A percentile compares a stretch with the other conserved stretches of the same genome.
Evolutionary conservation across 306 rosid genomes (phyloP).

Genomic region (Betula pendula): DNA sequence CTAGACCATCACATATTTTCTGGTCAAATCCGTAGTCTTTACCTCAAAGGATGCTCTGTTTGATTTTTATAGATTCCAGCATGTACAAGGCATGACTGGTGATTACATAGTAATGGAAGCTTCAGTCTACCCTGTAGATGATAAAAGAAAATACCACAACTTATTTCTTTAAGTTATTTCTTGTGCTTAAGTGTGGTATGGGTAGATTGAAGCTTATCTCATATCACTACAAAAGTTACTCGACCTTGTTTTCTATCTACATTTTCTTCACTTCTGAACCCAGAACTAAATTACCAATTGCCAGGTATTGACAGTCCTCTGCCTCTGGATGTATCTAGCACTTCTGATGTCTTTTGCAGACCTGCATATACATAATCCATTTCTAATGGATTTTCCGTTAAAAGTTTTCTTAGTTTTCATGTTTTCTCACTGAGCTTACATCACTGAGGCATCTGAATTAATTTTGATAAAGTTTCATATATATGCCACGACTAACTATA

Average conservation of each 20-base stretch:
- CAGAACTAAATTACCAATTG: neutral
- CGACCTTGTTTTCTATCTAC: too few relatives aligned
- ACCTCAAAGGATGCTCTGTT: neutral
- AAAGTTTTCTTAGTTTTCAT: neutral
- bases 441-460: neutral
- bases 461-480: neutral
- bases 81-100: neutral
- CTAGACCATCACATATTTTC: neutral
- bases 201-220: neutral
- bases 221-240: too few relatives aligned
- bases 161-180: neutral
- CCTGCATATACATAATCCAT: too few relatives aligned
- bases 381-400: neutral
- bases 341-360: neutral
- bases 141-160: neutral
- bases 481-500: neutral
- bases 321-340: neutral
- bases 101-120: neutral
- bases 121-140: neutral
- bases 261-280: neutral
- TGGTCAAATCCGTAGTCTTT: neutral
- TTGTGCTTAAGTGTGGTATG: neutral
- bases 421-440: neutral
- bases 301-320: neutral
- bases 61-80: constrained; percentile 1